Percentiles rank a stretch among this genome's conserved stretches.
These are phyloP conservation scores for Podaxis sp. DNA, from an alignment of 768 basidiomycete species.

Conservation along the genomic window DNA sequence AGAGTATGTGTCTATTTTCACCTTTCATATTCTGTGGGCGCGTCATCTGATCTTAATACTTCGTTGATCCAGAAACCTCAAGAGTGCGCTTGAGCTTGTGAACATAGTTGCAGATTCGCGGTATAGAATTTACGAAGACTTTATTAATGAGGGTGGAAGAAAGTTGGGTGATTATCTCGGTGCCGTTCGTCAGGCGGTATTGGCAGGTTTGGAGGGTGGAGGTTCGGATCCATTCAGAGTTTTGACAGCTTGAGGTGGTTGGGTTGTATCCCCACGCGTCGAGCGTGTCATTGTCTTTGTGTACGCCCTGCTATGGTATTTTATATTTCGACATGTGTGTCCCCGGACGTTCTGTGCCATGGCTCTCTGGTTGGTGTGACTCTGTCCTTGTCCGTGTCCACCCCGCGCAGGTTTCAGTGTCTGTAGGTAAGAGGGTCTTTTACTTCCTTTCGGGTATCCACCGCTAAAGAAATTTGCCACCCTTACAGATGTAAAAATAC, in stretches of 20 bases:
- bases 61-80: conserved; percentile 57
- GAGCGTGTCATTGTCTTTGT: not conserved
- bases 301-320: not conserved
- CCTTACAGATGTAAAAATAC: too few relatives aligned
- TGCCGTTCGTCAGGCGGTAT: conserved; percentile 66
- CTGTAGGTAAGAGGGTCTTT: too few relatives aligned
- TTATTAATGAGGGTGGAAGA: conserved; percentile 59
- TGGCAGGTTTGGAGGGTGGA: conserved; percentile 71
- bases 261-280: not conserved
- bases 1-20: conserved; percentile 45
- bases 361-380: too few relatives aligned
- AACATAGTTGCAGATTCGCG: conserved; percentile 87
- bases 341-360: too few relatives aligned
- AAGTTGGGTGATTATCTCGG: conserved; percentile 72
- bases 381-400: too few relatives aligned
- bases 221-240: conserved; percentile 75
- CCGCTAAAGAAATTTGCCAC: too few relatives aligned
- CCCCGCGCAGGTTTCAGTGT: too few relatives aligned
- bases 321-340: not conserved
- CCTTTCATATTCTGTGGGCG: not conserved
- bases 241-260: conserved; percentile 10
- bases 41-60: not conserved
- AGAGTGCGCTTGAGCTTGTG: conserved; percentile 71
- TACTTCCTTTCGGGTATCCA: too few relatives aligned
- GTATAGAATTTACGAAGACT: conserved; percentile 84